Conservation (phyloP, 768 basidiomycete species). For the Tulasnella sp. region DNA sequence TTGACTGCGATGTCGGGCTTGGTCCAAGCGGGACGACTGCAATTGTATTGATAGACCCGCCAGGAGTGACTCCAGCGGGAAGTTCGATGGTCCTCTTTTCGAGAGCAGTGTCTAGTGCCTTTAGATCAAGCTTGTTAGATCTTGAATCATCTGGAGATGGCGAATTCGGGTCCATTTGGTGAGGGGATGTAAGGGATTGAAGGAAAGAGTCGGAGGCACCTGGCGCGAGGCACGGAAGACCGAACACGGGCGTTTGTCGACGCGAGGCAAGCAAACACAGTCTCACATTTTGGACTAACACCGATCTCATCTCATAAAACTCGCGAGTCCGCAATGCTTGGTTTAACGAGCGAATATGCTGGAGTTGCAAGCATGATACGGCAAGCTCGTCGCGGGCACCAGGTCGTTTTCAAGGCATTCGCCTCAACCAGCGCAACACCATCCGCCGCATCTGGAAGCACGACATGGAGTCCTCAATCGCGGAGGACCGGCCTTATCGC, state of each 20-base stretch:
- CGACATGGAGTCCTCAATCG: conserved; percentile 73
- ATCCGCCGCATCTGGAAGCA: conserved; percentile 22
- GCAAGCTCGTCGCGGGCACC: background rate
- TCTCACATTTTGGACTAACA: conserved; percentile 10
- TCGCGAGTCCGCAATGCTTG: background rate
- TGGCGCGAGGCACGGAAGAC: background rate
- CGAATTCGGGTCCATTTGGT: background rate
- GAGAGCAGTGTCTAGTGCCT: conserved; percentile 15
- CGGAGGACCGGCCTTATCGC: conserved; percentile 90
- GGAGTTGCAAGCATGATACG: background rate
- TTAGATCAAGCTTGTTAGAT: conserved; percentile 13
- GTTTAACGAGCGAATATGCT: background rate
- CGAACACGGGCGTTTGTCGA: conserved; percentile 16
- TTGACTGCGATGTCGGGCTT: background rate
- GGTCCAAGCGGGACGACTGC: conserved; percentile 15
- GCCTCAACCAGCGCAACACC: background rate
- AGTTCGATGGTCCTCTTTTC: conserved; percentile 7
- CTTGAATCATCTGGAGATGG: background rate
- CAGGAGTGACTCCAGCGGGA: conserved; percentile 17
- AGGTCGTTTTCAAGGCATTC: background rate
- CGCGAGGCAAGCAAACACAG: conserved; percentile 1
- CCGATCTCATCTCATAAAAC: conserved; percentile 4
- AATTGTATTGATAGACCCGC: conserved; percentile 22
- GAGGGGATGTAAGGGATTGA: background rate
- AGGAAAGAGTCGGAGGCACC: conserved; percentile 18